Evolutionary conservation across 192 early-diverging fungal species (phyloP), one percentile per base, ranked within the genome.

Genomic region (Entophlyctis helioformis): DNA sequence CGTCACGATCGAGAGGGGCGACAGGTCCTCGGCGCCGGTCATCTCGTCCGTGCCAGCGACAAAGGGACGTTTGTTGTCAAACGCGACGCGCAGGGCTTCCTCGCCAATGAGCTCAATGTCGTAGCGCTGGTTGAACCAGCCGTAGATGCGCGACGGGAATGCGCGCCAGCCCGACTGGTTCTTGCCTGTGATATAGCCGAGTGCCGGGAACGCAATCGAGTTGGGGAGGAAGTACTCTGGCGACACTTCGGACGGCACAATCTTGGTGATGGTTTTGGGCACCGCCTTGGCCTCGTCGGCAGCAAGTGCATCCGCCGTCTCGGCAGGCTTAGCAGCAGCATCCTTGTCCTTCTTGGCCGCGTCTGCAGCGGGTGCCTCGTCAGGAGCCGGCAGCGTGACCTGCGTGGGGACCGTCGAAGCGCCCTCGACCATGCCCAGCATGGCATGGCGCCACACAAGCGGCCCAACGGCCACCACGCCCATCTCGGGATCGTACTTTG

Each of bases 381-480:
- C 50, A 18, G 29, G 29, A 11, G 11, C 29, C 6, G 11, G 29
- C 11, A 31, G 29, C 29, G 29, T 4, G 4, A 31, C 29, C 6
- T 8, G 29, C 11, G 29, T 31, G 29, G 6, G 6, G 11, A 31
- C 48, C 19, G 42, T 46, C 25, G 42, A 10, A 15, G 26, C 42
- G 8, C 64, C 64, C 24, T 66, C 64, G 13, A 45, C 51, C 36
- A 66, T 4, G 10, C 64, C 64, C 22, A 36, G 42, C 37, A 66
- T 36, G 1, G 64, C 39, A 25, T 66, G 53, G 35, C 50, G 47
- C 64, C 64, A 66, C 33, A 44, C 50, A 43, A 53, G 53, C 1
- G 55, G 49, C 6, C 64, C 64, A 27, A 66, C 48, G 7, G 64
- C 64, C 24, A 66, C 45, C 10, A 66, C 18, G 4, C 55, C 59